Conservation (phyloP, 192 early-diverging fungal species). For the Umbelopsis sp. region DNA sequence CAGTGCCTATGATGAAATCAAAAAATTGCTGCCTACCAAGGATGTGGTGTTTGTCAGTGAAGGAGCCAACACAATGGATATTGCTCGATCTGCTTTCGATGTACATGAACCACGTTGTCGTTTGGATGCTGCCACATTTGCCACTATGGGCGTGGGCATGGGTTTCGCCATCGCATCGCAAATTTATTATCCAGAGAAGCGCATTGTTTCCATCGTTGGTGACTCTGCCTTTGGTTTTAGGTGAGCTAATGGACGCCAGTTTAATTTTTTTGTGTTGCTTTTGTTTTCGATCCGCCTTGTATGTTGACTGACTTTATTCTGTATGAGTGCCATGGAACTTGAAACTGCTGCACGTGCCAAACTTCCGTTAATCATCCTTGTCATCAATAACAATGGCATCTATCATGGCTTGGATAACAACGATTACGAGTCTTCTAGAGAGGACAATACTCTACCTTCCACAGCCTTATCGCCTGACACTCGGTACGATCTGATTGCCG, state of each 20-base stretch:
- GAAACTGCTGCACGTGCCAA: slow-evolving; percentile 68
- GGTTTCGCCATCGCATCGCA: slow-evolving; percentile 72
- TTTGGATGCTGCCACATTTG: slow-evolving; percentile 74
- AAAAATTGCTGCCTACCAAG: slow-evolving; percentile 51
- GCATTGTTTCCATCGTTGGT: slow-evolving; percentile 69
- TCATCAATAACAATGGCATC: slow-evolving; percentile 82
- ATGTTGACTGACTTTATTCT: not conserved
- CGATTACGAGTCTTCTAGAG: slow-evolving; percentile 48
- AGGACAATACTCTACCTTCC: slow-evolving; percentile 51
- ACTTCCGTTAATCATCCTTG: slow-evolving; percentile 69
- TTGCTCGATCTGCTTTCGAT: slow-evolving; percentile 72
- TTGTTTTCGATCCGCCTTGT: not conserved
- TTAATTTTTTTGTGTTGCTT: not conserved
- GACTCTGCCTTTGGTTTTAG: slow-evolving; percentile 83
- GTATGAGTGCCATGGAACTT: slow-evolving; percentile 67
- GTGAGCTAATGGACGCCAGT: slow-evolving; percentile 20
- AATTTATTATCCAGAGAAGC: slow-evolving; percentile 51
- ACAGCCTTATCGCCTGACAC: slow-evolving; percentile 67
- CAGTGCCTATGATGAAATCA: slow-evolving; percentile 70
- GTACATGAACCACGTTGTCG: slow-evolving; percentile 62
- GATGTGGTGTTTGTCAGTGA: slow-evolving; percentile 68
- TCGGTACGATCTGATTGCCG: slow-evolving; percentile 68
- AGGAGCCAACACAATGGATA: slow-evolving; percentile 83
- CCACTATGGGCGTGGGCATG: slow-evolving; percentile 83
- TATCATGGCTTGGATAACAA: slow-evolving; percentile 64